Conservation (phyloP, 208 protist species). For the Leishmania turanica region DNA sequence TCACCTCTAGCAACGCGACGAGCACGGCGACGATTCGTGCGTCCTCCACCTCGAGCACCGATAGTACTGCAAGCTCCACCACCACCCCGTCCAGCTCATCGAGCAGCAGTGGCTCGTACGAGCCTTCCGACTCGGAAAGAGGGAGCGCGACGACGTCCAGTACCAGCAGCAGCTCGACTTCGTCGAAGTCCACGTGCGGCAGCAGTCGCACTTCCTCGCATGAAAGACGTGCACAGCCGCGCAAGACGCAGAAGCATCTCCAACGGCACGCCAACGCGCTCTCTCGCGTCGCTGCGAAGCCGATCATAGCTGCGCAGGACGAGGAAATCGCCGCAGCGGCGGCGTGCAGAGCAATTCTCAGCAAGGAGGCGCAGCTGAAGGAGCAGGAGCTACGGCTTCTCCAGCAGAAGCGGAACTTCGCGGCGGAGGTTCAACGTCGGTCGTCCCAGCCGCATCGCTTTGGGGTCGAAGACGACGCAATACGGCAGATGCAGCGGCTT, state of each 20-base stretch:
- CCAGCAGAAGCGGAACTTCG: constrained; percentile 58
- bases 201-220: constrained; percentile 4
- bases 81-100: constrained; percentile 14
- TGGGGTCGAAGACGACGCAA: constrained; percentile 43
- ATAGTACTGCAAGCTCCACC: constrained; percentile 1
- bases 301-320: constrained; percentile 15
- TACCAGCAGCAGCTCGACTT: constrained; percentile 10
- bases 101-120: constrained; percentile 6
- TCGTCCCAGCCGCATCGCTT: constrained; percentile 31
- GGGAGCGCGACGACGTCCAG: background rate
- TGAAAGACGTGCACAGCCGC: background rate
- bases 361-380: constrained; percentile 52
- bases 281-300: constrained; percentile 16
- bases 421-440: constrained; percentile 46
- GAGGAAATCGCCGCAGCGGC: constrained; percentile 46
- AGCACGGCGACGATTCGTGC: background rate
- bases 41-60: constrained; percentile 7
- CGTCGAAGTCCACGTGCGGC: constrained; percentile 14
- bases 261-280: constrained; percentile 3
- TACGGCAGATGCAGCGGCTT: constrained; percentile 46
- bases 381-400: constrained; percentile 52
- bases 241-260: background rate
- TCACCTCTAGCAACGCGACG: background rate
- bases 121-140: constrained; percentile 9
- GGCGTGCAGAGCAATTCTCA: constrained; percentile 50